Evolutionary conservation across 768 basidiomycete genomes (phyloP), one percentile per base, ranked within the genome.

Genomic region (Inosperma sp.): DNA sequence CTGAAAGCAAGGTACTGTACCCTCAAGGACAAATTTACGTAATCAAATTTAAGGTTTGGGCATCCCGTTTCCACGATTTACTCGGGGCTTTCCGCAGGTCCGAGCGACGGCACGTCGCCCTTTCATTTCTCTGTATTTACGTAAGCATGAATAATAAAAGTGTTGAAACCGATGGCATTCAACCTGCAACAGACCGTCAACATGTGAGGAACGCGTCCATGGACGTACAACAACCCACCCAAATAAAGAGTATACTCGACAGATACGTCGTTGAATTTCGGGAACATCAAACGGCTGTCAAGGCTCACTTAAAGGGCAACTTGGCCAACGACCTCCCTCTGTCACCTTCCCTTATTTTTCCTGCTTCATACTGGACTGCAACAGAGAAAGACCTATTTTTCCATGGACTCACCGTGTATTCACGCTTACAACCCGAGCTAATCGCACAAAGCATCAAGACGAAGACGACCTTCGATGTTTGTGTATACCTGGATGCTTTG

Each of bases 371-470:
- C 51, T 93, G 90, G 90, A 81, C 83, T 3, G 62, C 74, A 1
- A 56, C 67, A n/a, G 91, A 93, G 60, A 84, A 86, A 54, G 72
- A 81, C 22, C 56, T 61, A 0, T 88, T 93, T 67, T 93, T 91
- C 64, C 84, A 80, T 63, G 83, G 78, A 0, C 65, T 93, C 17
- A 66, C 76, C 22, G 63, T 82, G 2, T 70, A 86, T 65, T 92
- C 89, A 16, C 77, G 86, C 21, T 73, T 86, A 35, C 70, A 88
- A 17, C 86, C 88, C 1, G 91, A 93, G 64, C 75, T 92, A 40
- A 84, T 93, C 43, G 81, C 88, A 0, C 72, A 69, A 5, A 76
- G 76, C 42, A 69, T 92, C n/a, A 72, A 72, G 52, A 82, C 84
- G 17, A 89, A 86, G 68, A 79, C 72, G 12, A 71, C 78, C 7